Evolutionary conservation across 306 rosid genomes (phyloP), one percentile per base, ranked within the genome.

Genomic region (Begonia masoniana): DNA sequence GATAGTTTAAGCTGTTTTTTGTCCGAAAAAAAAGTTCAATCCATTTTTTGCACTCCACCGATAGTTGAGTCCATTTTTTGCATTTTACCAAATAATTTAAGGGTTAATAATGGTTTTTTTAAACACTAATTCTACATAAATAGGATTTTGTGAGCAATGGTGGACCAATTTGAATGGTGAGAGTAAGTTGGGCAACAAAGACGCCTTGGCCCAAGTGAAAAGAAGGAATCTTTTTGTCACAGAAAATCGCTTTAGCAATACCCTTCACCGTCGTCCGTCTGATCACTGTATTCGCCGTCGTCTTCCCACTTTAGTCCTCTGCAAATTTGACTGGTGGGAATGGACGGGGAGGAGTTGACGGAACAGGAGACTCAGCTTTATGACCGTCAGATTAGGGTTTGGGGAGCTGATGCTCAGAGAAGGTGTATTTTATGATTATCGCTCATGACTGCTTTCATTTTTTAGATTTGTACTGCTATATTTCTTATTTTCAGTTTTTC

Each of bases 351-450:
- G 66, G 80, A 86, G 78, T 77, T 91, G 79, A 91, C 96, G 45
- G 99, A 86, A 62, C 95, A 86, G 61, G 96, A 86, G 73, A 91
- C 99, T 13, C 96, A 95, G 8, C 61, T 91, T 49, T 91, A 91
- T 72, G 99, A 91, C 52, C 99, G 96, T 56, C 99, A 91, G 53
- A 91, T 86, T 81, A 82, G 99, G 84, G 99, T 86, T 74, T 91
- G 99, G 99, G 99, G 99, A 9, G 96, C 93, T 36, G 96, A 87
- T 72, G 93, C 99, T n/a, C 99, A 91, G 63, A 70, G 94, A 66
- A 86, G 99, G 99, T 86, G 13, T 39, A 16, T 10, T 47, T 3
- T 47, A 12, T 52, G 14, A 39, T 15, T 16, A 15, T 21, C 31
- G 47, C 17, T 7, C 8, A 26, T 4, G 9, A 14, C 31, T 46